Evolutionary conservation across 257 asterid genomes (phyloP).

Genomic region (Rehmannia glutinosa): DNA sequence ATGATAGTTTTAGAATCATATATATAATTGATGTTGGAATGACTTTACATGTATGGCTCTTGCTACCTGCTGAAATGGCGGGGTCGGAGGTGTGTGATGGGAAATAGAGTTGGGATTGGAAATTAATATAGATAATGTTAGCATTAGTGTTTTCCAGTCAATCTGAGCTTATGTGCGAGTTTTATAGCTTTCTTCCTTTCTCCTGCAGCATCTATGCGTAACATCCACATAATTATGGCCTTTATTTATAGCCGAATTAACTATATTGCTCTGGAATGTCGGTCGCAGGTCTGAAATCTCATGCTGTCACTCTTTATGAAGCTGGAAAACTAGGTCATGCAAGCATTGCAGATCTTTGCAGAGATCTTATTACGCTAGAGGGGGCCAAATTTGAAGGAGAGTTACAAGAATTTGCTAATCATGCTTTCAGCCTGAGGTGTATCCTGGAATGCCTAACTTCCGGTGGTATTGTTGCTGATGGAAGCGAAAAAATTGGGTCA

Average conservation of each 20-base stretch:
- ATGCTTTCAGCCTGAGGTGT: conserved; percentile 96
- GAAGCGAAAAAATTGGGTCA: conserved; percentile 30
- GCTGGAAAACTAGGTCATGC: conserved; percentile 96
- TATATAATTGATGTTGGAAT: neutral
- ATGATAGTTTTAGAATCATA: neutral
- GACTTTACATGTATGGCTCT: too few species aligned
- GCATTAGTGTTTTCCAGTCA: neutral
- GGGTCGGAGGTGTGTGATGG: too few species aligned
- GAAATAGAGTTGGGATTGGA: neutral
- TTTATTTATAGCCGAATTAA: conserved; percentile 13
- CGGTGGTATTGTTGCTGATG: conserved; percentile 69
- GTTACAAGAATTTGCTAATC: conserved; percentile 96
- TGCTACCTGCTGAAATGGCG: too few species aligned
- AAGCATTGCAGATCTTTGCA: conserved; percentile 90
- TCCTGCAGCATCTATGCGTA: neutral
- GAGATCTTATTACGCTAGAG: conserved; percentile 82
- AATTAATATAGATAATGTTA: too few species aligned
- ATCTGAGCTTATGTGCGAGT: neutral
- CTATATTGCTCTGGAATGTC: conserved; percentile 15
- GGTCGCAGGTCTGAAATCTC: conserved; percentile 83
- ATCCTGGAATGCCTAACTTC: conserved; percentile 90
- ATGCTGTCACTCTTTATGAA: conserved; percentile 96
- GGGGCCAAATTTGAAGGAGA: conserved; percentile 98
- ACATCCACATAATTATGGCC: conserved; percentile 10
- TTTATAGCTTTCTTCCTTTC: conserved; percentile 14